Base-by-base conservation (phyloP, 441 rosid species). In the Mallotus japonicus region DNA sequence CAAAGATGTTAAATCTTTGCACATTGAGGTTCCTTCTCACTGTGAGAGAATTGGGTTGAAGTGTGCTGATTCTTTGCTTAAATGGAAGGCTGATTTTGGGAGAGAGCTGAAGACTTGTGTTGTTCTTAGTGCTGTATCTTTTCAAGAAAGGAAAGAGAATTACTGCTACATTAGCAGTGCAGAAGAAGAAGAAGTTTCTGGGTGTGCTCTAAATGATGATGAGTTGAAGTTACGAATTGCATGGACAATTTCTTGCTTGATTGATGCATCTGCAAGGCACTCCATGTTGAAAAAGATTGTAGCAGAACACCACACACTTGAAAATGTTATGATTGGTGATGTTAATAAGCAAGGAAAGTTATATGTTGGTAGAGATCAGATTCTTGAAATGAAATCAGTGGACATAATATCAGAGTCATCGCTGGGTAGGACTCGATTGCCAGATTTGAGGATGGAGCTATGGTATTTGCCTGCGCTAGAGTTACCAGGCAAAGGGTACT, bases 61-160 rank as follows among this genome's bases (percentile, higher is more conserved):
- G 37, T 67, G 61, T 1, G 62, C 51, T 6, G 77, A 70, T 72
- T 75, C 76, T 8, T 49, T 84, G 37, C 76, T 86, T 10, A 80
- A 77, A 73, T 86, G 90, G 86, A 73, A 75, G 17, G 88, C 90
- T 1, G 79, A 63, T 37, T 83, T 81, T 49, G 85, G 84, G 0
- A 63, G 70, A 15, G 72, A 70, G 32, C 59, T 84, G 66, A 74
- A 82, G 62, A 71, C 76, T 66, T 84, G 86, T 65, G 34, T 79
- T 65, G 78, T 84, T 42, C 69, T 86, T 34, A 79, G 81, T 2
- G 87, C 85, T 34, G 70, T 75, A 34, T 82, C 81, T 49, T 70
- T 81, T 60, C 59, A 58, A 28, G 70, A 42, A 58, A 66, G 73
- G n/a, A 62, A 51, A 14, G 50, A 5, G 58, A 4, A 7, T 51